These are phyloP conservation scores for Hypoxylon lenormandii DNA, from an alignment of 495 filamentous ascomycete genomes.

Conservation along the genomic window DNA sequence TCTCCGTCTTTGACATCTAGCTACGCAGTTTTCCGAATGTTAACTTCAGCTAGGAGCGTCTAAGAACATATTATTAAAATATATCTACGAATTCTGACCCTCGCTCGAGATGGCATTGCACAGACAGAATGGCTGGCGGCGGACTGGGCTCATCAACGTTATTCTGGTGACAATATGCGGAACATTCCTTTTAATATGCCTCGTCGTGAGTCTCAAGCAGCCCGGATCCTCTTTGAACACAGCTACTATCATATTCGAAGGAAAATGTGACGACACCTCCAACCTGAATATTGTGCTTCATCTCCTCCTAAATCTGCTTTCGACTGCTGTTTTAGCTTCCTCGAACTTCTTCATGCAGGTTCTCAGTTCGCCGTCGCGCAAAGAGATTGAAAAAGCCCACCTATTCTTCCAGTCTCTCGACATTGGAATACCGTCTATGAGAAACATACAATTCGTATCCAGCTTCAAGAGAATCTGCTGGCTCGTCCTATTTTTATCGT, in stretches of 20 bases:
- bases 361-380: conserved; percentile 32
- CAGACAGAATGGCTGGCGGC: not conserved
- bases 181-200: conserved; percentile 1
- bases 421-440: conserved; percentile 31
- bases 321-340: conserved; percentile 50
- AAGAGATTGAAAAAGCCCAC: conserved; percentile 31
- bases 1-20: no score
- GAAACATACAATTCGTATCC: conserved; percentile 24
- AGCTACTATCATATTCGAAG: conserved; percentile 14
- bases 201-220: not conserved
- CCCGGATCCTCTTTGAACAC: not conserved
- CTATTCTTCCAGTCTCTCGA: conserved; percentile 24
- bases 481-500: conserved; percentile 11
- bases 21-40: no score
- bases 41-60: no score
- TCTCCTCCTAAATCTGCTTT: conserved; percentile 53
- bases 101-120: not conserved
- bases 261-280: not conserved
- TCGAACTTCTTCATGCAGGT: conserved; percentile 60
- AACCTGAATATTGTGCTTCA: conserved; percentile 34
- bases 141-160: conserved; percentile 11
- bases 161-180: not conserved
- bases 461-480: conserved; percentile 9
- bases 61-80: no score
- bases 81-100: not conserved